These are phyloP conservation scores for Capniomyces stellatus DNA, from an alignment of 371 early-diverging fungal species.

Conservation along the genomic window DNA sequence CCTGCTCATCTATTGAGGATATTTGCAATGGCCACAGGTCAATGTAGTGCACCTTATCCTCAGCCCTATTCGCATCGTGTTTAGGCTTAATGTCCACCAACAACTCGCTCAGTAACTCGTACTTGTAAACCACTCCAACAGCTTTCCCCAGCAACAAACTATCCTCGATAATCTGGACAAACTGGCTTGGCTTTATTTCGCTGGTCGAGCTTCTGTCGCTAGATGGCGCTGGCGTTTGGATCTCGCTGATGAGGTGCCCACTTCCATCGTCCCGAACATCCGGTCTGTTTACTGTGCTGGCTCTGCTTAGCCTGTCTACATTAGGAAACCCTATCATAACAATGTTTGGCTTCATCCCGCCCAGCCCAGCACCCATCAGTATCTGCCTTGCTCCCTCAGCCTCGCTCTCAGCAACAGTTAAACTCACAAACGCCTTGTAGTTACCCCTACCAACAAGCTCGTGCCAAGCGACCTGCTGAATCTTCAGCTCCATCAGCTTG, in stretches of 20 bases:
- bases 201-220: slow-evolving; percentile 27
- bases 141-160: slow-evolving; percentile 37
- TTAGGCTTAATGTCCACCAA: neutral
- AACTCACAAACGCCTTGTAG: slow-evolving; percentile 41
- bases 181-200: slow-evolving; percentile 26
- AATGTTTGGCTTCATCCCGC: slow-evolving; percentile 46
- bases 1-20: slow-evolving; percentile 5
- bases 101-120: slow-evolving; percentile 18
- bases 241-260: neutral
- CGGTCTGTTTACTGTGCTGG: neutral
- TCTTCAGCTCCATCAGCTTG: slow-evolving; percentile 22
- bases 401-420: slow-evolving; percentile 27
- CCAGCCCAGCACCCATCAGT: slow-evolving; percentile 36
- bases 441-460: slow-evolving; percentile 29
- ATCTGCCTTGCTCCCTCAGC: slow-evolving; percentile 29
- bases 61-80: neutral
- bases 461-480: slow-evolving; percentile 31
- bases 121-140: slow-evolving; percentile 37
- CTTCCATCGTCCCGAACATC: neutral
- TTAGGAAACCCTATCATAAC: slow-evolving; percentile 37
- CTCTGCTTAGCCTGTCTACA: too few relatives aligned
- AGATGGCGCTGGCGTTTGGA: slow-evolving; percentile 29
- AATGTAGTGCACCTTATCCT: slow-evolving; percentile 20
- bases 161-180: slow-evolving; percentile 45
- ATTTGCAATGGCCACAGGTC: slow-evolving; percentile 46